phyloP scores from a whole-genome alignment of 495 filamentous ascomycete species.

The Hypoxylon lenormandii region DNA sequence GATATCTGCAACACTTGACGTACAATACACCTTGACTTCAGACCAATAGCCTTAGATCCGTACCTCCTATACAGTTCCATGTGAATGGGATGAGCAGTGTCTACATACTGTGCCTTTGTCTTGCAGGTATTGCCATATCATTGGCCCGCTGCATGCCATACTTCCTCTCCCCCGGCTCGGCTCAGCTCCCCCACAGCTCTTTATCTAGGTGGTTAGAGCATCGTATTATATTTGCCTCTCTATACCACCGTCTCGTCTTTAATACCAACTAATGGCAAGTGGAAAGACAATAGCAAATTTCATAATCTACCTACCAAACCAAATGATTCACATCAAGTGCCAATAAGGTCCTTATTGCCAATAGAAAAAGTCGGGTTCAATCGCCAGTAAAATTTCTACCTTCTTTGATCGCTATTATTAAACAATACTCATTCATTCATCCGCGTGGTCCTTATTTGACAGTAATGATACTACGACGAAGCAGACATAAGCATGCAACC shows the following conservation, averaged over 20 bases:
- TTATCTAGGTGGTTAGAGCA: too few relatives aligned
- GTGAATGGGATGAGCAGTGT: background rate
- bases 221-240: too few relatives aligned
- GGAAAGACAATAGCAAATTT: background rate
- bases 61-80: background rate
- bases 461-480: background rate
- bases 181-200: too few relatives aligned
- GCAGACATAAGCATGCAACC: slow-evolving; percentile 5
- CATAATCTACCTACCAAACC: slow-evolving; percentile 3
- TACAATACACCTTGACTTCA: background rate
- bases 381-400: background rate
- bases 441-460: background rate
- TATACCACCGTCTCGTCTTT: too few relatives aligned
- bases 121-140: background rate
- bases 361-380: background rate
- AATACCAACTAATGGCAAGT: background rate
- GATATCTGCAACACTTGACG: background rate
- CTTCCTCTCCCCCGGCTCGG: too few relatives aligned
- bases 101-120: background rate
- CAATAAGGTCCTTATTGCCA: background rate
- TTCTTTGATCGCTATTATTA: background rate
- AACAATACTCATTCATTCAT: slow-evolving; percentile 20
- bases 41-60: background rate
- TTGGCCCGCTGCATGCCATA: too few relatives aligned
- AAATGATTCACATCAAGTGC: background rate